Percentiles rank a stretch among this genome's conserved stretches.
These are phyloP conservation scores for Coemansia guatemalensis DNA, from an alignment of 192 early-diverging fungal genomes.

Conservation along the genomic window DNA sequence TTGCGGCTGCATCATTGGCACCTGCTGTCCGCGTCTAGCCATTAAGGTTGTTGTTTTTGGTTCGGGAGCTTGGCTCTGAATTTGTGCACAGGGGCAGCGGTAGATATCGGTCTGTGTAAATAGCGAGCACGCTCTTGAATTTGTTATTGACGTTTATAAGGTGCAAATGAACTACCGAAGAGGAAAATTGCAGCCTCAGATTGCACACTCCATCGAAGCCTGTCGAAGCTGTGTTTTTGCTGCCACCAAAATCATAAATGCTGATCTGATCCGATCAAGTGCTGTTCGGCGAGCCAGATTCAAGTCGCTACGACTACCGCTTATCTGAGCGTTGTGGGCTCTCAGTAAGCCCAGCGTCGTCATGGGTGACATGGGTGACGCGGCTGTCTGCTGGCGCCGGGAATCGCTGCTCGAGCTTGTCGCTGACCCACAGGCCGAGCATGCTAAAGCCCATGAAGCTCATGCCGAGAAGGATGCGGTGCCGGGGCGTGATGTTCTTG, in stretches of 20 bases:
- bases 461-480: constrained; percentile 52
- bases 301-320: not conserved
- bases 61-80: not conserved
- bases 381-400: constrained; percentile 39
- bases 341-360: constrained; percentile 9
- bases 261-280: constrained; percentile 4
- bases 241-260: not conserved
- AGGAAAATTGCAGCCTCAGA: not conserved
- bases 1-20: constrained; percentile 85
- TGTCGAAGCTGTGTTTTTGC: constrained; percentile 1
- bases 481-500: constrained; percentile 47
- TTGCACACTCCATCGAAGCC: constrained; percentile 1
- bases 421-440: constrained; percentile 50
- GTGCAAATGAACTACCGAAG: not conserved
- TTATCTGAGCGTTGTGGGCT: not conserved
- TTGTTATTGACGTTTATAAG: not conserved
- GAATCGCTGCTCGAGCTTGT: constrained; percentile 39
- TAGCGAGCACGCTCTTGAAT: not conserved
- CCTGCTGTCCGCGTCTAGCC: constrained; percentile 42
- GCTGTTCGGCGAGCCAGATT: not conserved
- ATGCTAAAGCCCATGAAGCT: constrained; percentile 54
- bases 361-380: constrained; percentile 30
- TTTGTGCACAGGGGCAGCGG: not conserved
- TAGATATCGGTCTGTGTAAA: not conserved
- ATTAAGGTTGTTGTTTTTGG: constrained; percentile 18